These are phyloP conservation scores for Peronospora belbahrii DNA, from an alignment of 352 stramenopile species.

Conservation along the genomic window DNA sequence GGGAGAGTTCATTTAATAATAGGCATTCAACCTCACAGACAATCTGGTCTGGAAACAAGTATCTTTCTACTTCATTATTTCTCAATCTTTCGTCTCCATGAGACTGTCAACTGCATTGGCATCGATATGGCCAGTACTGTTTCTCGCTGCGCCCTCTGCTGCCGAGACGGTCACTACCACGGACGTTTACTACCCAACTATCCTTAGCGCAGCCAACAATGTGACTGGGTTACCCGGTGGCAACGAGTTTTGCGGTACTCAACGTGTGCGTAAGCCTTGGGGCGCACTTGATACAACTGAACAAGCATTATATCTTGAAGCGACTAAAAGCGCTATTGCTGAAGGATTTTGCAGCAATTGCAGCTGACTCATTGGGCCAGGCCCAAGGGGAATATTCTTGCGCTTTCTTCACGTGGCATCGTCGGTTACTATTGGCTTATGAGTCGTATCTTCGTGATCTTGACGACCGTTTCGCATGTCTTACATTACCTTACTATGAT, in stretches of 20 bases:
- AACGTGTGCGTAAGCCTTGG: constrained; percentile 53
- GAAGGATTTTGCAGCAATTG: constrained; percentile 47
- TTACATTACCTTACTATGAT: constrained; percentile 78
- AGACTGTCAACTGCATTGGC: constrained; percentile 9
- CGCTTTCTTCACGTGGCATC: constrained; percentile 62
- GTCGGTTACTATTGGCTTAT: constrained; percentile 50
- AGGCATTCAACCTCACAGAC: constrained; percentile 13
- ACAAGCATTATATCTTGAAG: constrained; percentile 53
- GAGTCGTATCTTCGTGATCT: constrained; percentile 60
- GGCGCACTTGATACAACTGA: constrained; percentile 30
- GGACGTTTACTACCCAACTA: constrained; percentile 24
- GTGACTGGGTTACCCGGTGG: constrained; percentile 42
- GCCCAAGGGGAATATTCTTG: constrained; percentile 50
- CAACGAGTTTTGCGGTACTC: constrained; percentile 33
- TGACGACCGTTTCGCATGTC: constrained; percentile 43
- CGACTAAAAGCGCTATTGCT: constrained; percentile 30
- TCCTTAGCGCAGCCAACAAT: constrained; percentile 33
- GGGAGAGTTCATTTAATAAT: no score
- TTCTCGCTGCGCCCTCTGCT: constrained; percentile 1
- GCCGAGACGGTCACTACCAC: constrained; percentile 21
- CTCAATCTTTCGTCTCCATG: constrained; percentile 13
- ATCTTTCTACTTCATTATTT: no score
- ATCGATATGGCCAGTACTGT: constrained; percentile 3
- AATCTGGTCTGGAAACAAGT: not conserved
- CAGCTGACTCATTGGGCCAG: constrained; percentile 36